Evolutionary conservation across 2,329 filamentous ascomycete genomes (phyloP).

Genomic region (Beauveria australis): DNA sequence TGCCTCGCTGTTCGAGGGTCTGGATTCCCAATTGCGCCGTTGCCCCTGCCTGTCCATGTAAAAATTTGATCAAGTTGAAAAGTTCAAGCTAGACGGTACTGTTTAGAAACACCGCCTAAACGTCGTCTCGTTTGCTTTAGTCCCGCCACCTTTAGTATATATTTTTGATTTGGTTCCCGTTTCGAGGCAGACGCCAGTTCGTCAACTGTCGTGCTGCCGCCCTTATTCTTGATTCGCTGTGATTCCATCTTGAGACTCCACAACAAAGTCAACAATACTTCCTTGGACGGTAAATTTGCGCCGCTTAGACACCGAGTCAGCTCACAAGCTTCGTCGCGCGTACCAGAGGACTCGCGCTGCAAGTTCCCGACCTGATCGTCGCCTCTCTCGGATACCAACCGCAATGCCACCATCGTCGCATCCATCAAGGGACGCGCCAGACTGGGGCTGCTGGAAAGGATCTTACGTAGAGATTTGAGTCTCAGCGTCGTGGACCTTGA

Average conservation of each 20-base stretch:
- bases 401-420: conserved; percentile 67
- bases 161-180: conserved; percentile 16
- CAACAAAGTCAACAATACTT: conserved; percentile 39
- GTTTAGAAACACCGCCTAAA: conserved; percentile 13
- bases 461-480: conserved; percentile 53
- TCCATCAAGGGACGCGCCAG: conserved; percentile 66
- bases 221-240: conserved; percentile 23
- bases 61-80: conserved; percentile 8
- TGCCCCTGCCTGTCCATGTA: conserved; percentile 9
- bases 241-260: conserved; percentile 39
- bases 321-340: conserved; percentile 29
- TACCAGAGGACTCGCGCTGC: conserved; percentile 24
- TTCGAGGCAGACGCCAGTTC: conserved; percentile 19
- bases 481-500: conserved; percentile 49
- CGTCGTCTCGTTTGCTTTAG: conserved; percentile 11
- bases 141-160: conserved; percentile 18
- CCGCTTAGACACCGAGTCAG: conserved; percentile 29
- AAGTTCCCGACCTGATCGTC: conserved; percentile 36
- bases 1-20: conserved; percentile 4
- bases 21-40: conserved; percentile 13
- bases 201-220: conserved; percentile 14
- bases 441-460: conserved; percentile 65
- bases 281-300: conserved; percentile 36
- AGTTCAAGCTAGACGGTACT: conserved; percentile 17
- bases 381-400: conserved; percentile 56